phyloP scores from a whole-genome alignment of 371 early-diverging fungal species.

The Syncephalastrum sp. region DNA sequence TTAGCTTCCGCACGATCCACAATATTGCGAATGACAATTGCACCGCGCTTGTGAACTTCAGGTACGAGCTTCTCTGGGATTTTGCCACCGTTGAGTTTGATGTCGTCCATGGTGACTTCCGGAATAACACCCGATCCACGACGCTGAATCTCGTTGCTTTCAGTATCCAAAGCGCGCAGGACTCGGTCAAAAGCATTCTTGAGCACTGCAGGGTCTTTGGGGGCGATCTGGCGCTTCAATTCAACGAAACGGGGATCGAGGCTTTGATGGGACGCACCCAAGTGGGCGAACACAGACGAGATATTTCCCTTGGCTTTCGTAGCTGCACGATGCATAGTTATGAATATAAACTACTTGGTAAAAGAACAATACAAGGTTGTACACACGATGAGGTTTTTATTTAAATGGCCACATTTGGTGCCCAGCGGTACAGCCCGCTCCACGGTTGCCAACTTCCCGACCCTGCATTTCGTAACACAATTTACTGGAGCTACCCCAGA shows the following conservation, averaged over 20 bases:
- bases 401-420: too few species aligned
- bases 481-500: too few species aligned
- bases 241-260: slow-evolving; percentile 25
- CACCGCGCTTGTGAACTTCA: slow-evolving; percentile 31
- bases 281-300: slow-evolving; percentile 36
- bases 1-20: slow-evolving; percentile 26
- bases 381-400: too few species aligned
- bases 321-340: slow-evolving; percentile 11
- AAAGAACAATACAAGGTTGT: too few species aligned
- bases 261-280: slow-evolving; percentile 26
- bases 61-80: slow-evolving; percentile 25
- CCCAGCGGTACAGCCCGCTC: too few species aligned
- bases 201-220: slow-evolving; percentile 22
- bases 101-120: slow-evolving; percentile 24
- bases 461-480: too few species aligned
- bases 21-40: slow-evolving; percentile 32
- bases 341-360: neutral
- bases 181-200: slow-evolving; percentile 29
- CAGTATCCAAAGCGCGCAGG: slow-evolving; percentile 23
- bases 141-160: slow-evolving; percentile 21
- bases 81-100: slow-evolving; percentile 28
- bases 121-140: slow-evolving; percentile 33
- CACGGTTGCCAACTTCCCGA: too few species aligned
- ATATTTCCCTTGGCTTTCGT: slow-evolving; percentile 38
- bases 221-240: slow-evolving; percentile 27